A percentile compares a stretch with the other conserved stretches of the same genome.
phyloP scores from a whole-genome alignment of 345 rosid genomes.

The Arabidopsis arenosa region DNA sequence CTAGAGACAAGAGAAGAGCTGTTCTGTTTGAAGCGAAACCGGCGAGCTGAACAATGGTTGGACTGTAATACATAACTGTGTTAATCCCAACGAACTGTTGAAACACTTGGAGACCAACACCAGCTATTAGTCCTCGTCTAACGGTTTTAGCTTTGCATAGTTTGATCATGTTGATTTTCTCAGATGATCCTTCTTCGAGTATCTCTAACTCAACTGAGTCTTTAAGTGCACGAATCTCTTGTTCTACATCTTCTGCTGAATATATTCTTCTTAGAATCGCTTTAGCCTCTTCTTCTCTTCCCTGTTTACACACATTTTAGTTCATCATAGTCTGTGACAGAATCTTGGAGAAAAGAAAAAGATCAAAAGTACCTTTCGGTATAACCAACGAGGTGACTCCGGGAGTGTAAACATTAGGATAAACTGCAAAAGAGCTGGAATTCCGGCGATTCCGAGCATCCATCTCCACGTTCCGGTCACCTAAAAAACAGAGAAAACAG shows the following conservation, averaged over 20 bases:
- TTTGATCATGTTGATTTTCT: constrained; percentile 60
- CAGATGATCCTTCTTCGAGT: constrained; percentile 56
- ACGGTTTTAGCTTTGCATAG: constrained; percentile 64
- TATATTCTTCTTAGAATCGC: constrained; percentile 64
- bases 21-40: constrained; percentile 86
- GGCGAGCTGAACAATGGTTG: constrained; percentile 80
- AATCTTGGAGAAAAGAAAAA: neutral
- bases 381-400: constrained; percentile 93
- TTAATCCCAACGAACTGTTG: constrained; percentile 94
- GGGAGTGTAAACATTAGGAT: constrained; percentile 74
- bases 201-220: constrained; percentile 70
- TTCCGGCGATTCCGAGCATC: constrained; percentile 92
- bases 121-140: constrained; percentile 82
- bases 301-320: constrained; percentile 47
- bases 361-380: constrained; percentile 59
- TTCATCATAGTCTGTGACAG: neutral
- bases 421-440: constrained; percentile 87
- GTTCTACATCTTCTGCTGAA: constrained; percentile 60
- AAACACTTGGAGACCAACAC: constrained; percentile 83
- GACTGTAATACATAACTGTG: constrained; percentile 93
- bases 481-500: constrained; percentile 43
- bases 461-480: constrained; percentile 88
- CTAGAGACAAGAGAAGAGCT: constrained; percentile 76
- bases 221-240: constrained; percentile 68
- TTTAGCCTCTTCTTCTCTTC: constrained; percentile 79